These are phyloP conservation scores for Fusarium humuli DNA, from an alignment of 2,329 filamentous ascomycete genomes.

Conservation along the genomic window DNA sequence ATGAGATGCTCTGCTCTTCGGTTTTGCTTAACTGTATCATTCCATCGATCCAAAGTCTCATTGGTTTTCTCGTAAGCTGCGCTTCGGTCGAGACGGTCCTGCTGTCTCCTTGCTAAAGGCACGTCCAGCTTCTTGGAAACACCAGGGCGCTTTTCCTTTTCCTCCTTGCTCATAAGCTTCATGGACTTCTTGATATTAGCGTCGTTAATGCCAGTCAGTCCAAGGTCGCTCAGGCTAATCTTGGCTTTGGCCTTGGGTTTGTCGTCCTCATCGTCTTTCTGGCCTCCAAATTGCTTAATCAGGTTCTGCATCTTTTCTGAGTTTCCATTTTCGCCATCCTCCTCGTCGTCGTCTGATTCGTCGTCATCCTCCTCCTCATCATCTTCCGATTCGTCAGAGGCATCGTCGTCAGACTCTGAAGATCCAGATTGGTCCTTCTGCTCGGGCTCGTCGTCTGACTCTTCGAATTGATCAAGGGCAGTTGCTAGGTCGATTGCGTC, in stretches of 20 bases:
- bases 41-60: constrained; percentile 90
- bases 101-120: constrained; percentile 85
- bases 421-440: constrained; percentile 58
- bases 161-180: constrained; percentile 76
- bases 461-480: constrained; percentile 66
- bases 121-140: constrained; percentile 78
- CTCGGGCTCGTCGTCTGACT: constrained; percentile 61
- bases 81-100: constrained; percentile 83
- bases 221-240: constrained; percentile 80
- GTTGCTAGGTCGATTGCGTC: constrained; percentile 70
- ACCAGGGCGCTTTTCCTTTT: constrained; percentile 61
- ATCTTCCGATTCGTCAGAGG: constrained; percentile 54
- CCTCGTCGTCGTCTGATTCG: constrained; percentile 54
- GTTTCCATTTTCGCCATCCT: constrained; percentile 57
- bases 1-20: constrained; percentile 88
- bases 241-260: constrained; percentile 68
- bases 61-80: constrained; percentile 92
- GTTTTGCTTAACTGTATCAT: constrained; percentile 94
- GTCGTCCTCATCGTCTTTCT: constrained; percentile 65
- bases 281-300: constrained; percentile 75
- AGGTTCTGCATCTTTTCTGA: constrained; percentile 73
- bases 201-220: constrained; percentile 77
- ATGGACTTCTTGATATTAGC: constrained; percentile 81
- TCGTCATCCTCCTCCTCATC: constrained; percentile 59
- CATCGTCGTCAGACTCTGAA: constrained; percentile 59